Base-by-base conservation (phyloP, 108 stramenopile species). In the Nitzschia sp. region DNA sequence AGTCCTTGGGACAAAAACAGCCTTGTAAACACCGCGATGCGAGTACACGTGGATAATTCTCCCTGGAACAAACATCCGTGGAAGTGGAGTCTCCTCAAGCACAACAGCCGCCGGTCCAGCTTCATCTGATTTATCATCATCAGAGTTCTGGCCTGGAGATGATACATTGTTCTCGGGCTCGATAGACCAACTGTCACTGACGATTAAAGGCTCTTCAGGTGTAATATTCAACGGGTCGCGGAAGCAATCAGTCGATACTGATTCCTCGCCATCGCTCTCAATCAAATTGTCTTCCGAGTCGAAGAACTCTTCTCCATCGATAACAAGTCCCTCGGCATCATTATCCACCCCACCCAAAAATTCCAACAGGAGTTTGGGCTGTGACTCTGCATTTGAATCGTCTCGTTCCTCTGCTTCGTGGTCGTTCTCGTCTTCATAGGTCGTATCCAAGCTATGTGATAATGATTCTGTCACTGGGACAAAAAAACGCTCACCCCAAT, bases 21-120 rank as follows among this genome's bases (percentile, higher is more conserved):
- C 89, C 44, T 87, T 86, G 74, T 96, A 96, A 2, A 81, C 88
- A 64, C 94, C 94, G 28, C 91, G 69, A 72, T 91, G 91, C 35
- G 89, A 80, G 76, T 97, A 98, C 32, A 98, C 86, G 70, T 97
- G 97, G 0, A 93, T 83, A 63, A 98, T 81, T 63, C 85, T 89
- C 0, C 97, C 97, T 13, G 97, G 97, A 8, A 97, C 77, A 69
- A 87, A 98, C 81, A 97, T 83, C 47, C 92, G 76, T 26, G 95
- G 96, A 21, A 98, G 76, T 31, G 93, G 93, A 28, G 84, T 79
- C 63, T 96, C 95, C 45, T 95, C 95, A 15, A 96, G 72, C 19
- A 96, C 71, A 17, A 93, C 90, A 16, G 89, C 78, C 9, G 69
- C 63, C 22, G 76, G 56, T 48, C 71, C 47, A 3, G 66, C 63